Base-by-base conservation (phyloP, 768 basidiomycete genomes). In the Leccinum imitatum region DNA sequence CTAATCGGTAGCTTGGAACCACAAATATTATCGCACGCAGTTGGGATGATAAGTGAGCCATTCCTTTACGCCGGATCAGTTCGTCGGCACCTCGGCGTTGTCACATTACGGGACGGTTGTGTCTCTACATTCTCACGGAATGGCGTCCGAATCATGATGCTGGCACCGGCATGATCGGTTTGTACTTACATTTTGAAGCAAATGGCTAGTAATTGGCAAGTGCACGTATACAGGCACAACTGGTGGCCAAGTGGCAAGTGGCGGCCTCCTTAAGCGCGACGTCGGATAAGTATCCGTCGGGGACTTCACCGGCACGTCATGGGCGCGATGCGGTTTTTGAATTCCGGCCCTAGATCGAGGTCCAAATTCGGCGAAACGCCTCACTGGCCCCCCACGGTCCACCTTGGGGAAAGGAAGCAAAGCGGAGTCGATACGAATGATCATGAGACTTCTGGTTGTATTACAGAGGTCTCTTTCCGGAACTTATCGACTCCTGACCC, bases 201-300 rank as follows among this genome's bases (percentile, higher is more conserved):
- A 33, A 50, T n/a, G 54, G 33, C n/a, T 19, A 13, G 33, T 33
- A 53, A 51, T 30, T 23, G 37, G 47, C n/a, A 30, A 21, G 13
- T 61, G 37, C n/a, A 21, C 27, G 41, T 41, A 37, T n/a, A n/a
- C n/a, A 60, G 31, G 37, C 27, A 50, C 47, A 37, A 55, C 44
- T 58, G 37, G 33, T 35, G 33, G 33, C 33, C 11, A 33, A 33
- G 33, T 33, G 33, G 33, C 33, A 35, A 39, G 37, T 39, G 37
- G 39, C 39, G 39, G 8, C 30, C 27, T 6, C 10, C 25, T 50
- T 50, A 52, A n/a, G 9, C 17, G 17, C 48, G 50, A 30, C n/a
- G 17, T 60, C 51, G 50, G 50, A 23, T 11, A 44, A 44, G n/a
- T 19, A 23, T 48, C 60, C 35, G 51, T 59, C 50, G 58, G 58